phyloP scores from a whole-genome alignment of 1,284 basidiomycete genomes.

The Apiotrichum laibachii region DNA sequence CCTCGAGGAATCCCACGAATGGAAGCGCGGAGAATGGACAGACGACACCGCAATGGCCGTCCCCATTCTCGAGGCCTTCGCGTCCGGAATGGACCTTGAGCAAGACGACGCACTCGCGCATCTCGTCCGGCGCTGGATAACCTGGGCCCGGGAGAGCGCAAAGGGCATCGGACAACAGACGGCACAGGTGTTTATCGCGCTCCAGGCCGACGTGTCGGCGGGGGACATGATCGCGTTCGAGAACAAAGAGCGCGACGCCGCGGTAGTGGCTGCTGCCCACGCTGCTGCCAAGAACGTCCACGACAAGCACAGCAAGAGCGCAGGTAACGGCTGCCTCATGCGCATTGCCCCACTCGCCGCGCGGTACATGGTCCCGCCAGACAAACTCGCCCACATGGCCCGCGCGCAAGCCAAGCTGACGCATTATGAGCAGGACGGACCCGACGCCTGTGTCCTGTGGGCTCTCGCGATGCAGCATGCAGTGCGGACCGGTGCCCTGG shows the following conservation, averaged over 20 bases:
- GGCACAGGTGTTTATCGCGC: background rate
- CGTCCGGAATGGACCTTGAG: background rate
- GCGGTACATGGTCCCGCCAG: background rate
- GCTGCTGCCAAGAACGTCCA: background rate
- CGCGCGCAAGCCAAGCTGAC: slow-evolving; percentile 4
- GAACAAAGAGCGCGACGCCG: background rate
- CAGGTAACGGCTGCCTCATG: slow-evolving; percentile 8
- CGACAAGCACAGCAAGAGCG: background rate
- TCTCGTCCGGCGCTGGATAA: slow-evolving; percentile 5
- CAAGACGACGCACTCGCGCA: background rate
- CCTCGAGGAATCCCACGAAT: too few species aligned
- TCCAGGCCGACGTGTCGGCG: background rate
- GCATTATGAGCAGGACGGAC: slow-evolving; percentile 5
- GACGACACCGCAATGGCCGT: slow-evolving; percentile 14
- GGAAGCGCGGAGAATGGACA: slow-evolving; percentile 12
- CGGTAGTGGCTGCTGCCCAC: too few species aligned
- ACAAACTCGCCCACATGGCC: slow-evolving; percentile 3
- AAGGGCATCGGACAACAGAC: slow-evolving; percentile 11
- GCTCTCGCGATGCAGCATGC: slow-evolving; percentile 7
- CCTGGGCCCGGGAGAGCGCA: background rate
- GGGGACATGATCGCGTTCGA: too few species aligned
- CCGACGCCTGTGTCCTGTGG: slow-evolving; percentile 11
- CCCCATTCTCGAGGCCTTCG: slow-evolving; percentile 10
- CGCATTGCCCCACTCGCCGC: slow-evolving; percentile 10
- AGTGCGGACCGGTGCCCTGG: slow-evolving; percentile 3